phyloP scores from a whole-genome alignment of 495 filamentous ascomycete species.

The Paragyromitra xinjiangensis region DNA sequence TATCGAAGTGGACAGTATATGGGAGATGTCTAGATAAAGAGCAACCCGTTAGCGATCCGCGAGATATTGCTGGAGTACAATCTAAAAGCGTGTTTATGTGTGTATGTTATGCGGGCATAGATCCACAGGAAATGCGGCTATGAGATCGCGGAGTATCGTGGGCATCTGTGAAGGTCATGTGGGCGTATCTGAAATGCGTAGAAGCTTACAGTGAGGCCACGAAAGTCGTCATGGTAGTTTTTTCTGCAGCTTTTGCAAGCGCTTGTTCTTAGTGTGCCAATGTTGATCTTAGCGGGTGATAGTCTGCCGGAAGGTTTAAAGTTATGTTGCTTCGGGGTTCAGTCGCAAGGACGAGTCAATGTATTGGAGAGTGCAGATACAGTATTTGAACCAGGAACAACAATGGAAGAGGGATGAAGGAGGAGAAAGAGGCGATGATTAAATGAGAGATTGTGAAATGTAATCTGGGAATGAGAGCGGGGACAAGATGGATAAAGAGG shows the following conservation, averaged over 20 bases:
- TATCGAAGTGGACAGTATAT: constrained; percentile 80
- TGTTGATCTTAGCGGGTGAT: constrained; percentile 41
- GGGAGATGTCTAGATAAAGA: constrained; percentile 77
- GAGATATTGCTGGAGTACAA: constrained; percentile 22
- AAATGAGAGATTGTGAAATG: constrained; percentile 25
- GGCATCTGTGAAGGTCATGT: not conserved
- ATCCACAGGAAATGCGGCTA: constrained; percentile 12
- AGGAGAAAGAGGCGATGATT: constrained; percentile 18
- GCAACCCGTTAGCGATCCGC: constrained; percentile 33
- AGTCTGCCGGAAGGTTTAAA: constrained; percentile 27
- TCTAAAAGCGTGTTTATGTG: constrained; percentile 8
- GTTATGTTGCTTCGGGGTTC: constrained; percentile 3
- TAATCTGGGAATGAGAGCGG: constrained; percentile 13
- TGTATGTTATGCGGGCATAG: constrained; percentile 23
- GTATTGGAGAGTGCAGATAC: constrained; percentile 1
- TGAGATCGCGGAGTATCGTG: constrained; percentile 24
- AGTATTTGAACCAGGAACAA: constrained; percentile 5
- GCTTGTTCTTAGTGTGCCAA: constrained; percentile 24
- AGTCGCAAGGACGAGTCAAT: constrained; percentile 39
- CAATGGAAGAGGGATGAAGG: not conserved
- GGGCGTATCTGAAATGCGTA: constrained; percentile 12
- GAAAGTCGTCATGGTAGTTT: constrained; percentile 77
- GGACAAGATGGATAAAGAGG: not conserved
- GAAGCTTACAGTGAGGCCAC: constrained; percentile 80
- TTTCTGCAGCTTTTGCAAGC: constrained; percentile 41